Evolutionary conservation across 2,329 filamentous ascomycete genomes (phyloP), one percentile per base, ranked within the genome.

Genomic region (Leptosphaerulina australis): DNA sequence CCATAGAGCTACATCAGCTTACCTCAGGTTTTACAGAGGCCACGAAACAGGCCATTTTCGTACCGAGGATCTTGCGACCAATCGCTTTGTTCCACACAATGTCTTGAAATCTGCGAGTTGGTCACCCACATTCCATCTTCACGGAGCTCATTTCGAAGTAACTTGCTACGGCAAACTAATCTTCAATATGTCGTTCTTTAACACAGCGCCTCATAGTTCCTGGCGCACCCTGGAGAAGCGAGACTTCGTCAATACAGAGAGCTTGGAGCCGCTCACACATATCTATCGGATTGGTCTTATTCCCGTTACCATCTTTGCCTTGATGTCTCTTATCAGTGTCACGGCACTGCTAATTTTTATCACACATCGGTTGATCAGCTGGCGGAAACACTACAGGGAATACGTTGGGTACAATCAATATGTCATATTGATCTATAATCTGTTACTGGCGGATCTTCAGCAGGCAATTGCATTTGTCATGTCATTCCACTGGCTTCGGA

Each of bases 381-480:
- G 79, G 79, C 71, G 75, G 36, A 72, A 69, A 44, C 75, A 75
- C 51, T 79, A 80, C 58, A 64, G 71, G 29, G 69, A 76, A 53
- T 78, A 79, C 50, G 78, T 81, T 44, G 78, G 79, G 51, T 78
- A 80, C 65, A 82, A 82, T 56, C 79, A 82, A 66, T 81, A 79
- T 45, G 69, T 82, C n/a, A 64, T 81, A 29, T 73, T 82, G 18
- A 81, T 81, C 40, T 81, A 79, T 64, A 81, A 81, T 48, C 72
- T 82, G 11, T 67, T 81, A 2, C 53, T 82, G 30, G 79, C 79
- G 5, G 79, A 82, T 68, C 70, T 82, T n/a, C 77, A 78, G 56
- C 79, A 81, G 62, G 75, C 79, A 0, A 65, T 80, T 15, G 78
- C 77, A 0, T 81, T 81, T 54, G 61, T 78, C 3, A 72, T 82